Evolutionary conservation across 2,329 filamentous ascomycete genomes (phyloP), one percentile per base, ranked within the genome.

Genomic region (Coniochaeta sp.): DNA sequence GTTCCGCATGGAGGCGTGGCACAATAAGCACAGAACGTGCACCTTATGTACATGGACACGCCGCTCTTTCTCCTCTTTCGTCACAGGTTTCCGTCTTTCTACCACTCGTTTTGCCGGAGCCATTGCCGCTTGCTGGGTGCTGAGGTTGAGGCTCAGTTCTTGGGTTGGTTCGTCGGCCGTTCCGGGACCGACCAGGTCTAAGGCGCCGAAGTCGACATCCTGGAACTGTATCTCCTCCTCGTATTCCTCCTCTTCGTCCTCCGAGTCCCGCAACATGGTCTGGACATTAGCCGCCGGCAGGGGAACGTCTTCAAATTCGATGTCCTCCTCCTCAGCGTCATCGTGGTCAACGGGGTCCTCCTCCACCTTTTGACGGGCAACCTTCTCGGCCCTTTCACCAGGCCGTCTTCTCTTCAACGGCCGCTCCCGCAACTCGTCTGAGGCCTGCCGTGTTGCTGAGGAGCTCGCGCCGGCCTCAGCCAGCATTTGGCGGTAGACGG

Each of bases 1-100:
- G 63, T 97, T 99, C 51, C 91, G 83, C 52, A 82, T 75, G 58
- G 87, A 79, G 14, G 85, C 78, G 66, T 97, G 89, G 9, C 83
- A 82, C 14, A 99, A 69, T 2, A 99, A 75, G 64, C 89, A 95
- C 13, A 96, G 71, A 0, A 97, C 58, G 68, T 99, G 91, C 55
- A 84, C 75, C 67, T 92, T 95, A 67, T 99, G 94, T n/a, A 91
- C 76, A 49, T 89, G 79, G 28, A 94, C 65, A 18, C 91, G 82
- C 13, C 65, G 70, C 40, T 69, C 68, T 55, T 72, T 78, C 58
- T 85, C 81, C 18, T 74, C 74, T 56, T 72, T 78, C 20, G 67
- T 79, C 3, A 82, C 68, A 2, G 76, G 73, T 59, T 76, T 83
- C 49, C 76, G 73, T 46, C 75, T 70, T 20, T 75, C 71, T 69